Percentiles rank a stretch among this genome's conserved stretches.
These are phyloP conservation scores for Rubus idaeus DNA, from an alignment of 306 rosid species.

Conservation along the genomic window DNA sequence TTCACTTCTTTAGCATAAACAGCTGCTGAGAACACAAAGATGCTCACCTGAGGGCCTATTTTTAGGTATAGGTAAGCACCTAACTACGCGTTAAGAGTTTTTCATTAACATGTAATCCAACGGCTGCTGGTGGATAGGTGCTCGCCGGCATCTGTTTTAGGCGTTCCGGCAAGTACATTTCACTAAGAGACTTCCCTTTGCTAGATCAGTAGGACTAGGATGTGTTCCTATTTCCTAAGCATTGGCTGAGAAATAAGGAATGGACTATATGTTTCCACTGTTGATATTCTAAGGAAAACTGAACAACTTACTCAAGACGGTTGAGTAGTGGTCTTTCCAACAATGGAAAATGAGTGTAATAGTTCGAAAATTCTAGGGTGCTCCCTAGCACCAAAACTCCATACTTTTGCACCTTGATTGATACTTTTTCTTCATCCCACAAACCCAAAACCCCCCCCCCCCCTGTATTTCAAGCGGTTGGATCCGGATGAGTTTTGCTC, in stretches of 20 bases:
- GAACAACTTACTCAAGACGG: slow-evolving; percentile 3
- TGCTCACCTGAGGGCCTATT: neutral
- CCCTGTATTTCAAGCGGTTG: too few species aligned
- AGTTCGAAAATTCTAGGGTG: too few species aligned
- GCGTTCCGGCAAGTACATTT: neutral
- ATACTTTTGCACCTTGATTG: too few species aligned
- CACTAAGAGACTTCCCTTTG: neutral
- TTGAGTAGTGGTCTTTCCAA: slow-evolving; percentile 1
- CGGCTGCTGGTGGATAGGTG: neutral
- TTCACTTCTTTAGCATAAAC: neutral
- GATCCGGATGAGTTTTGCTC: too few species aligned
- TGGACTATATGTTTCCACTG: neutral
- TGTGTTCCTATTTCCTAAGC: neutral
- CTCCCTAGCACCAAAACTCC: too few species aligned
- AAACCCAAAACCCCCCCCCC: too few species aligned
- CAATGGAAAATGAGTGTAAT: neutral
- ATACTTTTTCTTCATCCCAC: too few species aligned
- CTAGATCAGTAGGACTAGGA: neutral
- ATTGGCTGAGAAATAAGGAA: slow-evolving; percentile 5
- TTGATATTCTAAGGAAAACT: slow-evolving; percentile 12
- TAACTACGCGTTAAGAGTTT: neutral
- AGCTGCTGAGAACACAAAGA: neutral
- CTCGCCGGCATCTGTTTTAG: neutral
- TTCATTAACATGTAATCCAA: neutral
- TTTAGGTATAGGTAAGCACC: neutral